Evolutionary conservation across 257 asterid species (phyloP), one percentile per base, ranked within the genome.

Genomic region (Cinchona pubescens): DNA sequence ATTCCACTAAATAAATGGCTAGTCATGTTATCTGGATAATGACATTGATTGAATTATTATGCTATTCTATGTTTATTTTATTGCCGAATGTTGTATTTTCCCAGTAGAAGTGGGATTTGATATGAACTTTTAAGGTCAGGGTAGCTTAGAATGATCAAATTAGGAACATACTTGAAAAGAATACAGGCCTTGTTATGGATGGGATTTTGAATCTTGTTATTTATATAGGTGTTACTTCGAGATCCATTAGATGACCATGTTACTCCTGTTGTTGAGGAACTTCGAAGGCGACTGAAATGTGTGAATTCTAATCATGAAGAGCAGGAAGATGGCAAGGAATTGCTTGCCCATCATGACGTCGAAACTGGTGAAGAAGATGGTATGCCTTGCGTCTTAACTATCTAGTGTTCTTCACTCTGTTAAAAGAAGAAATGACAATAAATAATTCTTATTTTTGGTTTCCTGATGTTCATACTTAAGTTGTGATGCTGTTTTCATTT

Each of bases 321-420:
- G 48, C 86, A 85, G 74, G 91, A 85, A 74, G 94, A 86, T 79
- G 90, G 81, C 75, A 88, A 71, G 55, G 92, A 85, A 23, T 68
- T 63, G 55, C 46, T 75, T 75, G 73, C 66, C 46, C 96, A 87
- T 35, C 86, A 85, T 79, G 98, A 94, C 79, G 90, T 69, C 69
- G 96, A 93, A 62, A 72, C 83, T 8, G 90, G 85, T 74, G 96
- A 91, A 79, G 98, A 92, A 88, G 94, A 91, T 85, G 97, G 97
- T 91, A 88, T 60, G 48, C 75, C 34, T 65, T 60, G 21, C 18
- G 42, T 51, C 21, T 58, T 59, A 21, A 19, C 60, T 77, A 30
- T 30, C 45, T 34, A 34, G 42, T 45, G 27, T 55, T 76, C 23
- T 56, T 21, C 25, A 43, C 21, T 68, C 14, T 56, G 23, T 18